These are phyloP conservation scores for Backusella westeae DNA, from an alignment of 192 early-diverging fungal genomes.

Conservation along the genomic window DNA sequence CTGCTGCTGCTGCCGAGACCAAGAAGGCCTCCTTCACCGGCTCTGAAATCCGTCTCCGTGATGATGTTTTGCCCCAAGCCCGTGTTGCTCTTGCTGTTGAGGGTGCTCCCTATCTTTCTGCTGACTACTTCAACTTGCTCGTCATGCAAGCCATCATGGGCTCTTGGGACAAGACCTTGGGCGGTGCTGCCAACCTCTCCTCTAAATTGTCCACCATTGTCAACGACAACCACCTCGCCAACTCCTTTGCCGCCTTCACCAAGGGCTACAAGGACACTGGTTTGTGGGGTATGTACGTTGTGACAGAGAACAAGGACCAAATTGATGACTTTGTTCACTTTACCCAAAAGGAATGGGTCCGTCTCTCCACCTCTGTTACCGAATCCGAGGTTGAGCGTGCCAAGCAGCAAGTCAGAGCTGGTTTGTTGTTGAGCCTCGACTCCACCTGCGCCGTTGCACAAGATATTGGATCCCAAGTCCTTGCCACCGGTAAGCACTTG, in stretches of 20 bases:
- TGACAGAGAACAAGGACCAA: slow-evolving; percentile 75
- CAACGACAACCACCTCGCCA: slow-evolving; percentile 81
- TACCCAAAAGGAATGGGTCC: slow-evolving; percentile 92
- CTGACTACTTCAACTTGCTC: slow-evolving; percentile 94
- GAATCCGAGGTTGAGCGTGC: slow-evolving; percentile 93
- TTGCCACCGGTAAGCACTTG: slow-evolving; percentile 89
- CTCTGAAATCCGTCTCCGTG: slow-evolving; percentile 88
- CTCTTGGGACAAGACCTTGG: slow-evolving; percentile 92
- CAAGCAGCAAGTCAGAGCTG: slow-evolving; percentile 98
- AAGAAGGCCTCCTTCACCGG: slow-evolving; percentile 82
- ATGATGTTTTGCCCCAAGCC: slow-evolving; percentile 91
- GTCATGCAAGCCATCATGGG: slow-evolving; percentile 94
- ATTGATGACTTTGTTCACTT: slow-evolving; percentile 90
- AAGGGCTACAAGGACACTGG: slow-evolving; percentile 98
- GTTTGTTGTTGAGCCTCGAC: slow-evolving; percentile 84
- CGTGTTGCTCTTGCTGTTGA: slow-evolving; percentile 98
- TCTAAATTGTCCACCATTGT: slow-evolving; percentile 86
- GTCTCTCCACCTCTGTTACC: slow-evolving; percentile 84
- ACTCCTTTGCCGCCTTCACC: slow-evolving; percentile 99
- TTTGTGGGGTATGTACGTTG: slow-evolving; percentile 95
- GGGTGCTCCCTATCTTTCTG: slow-evolving; percentile 89
- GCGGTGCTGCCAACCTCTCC: slow-evolving; percentile 84
- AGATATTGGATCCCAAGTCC: slow-evolving; percentile 96
- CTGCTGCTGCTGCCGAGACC: slow-evolving; percentile 23
- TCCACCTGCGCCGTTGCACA: slow-evolving; percentile 94